Conservation (phyloP, 345 rosid genomes). For the Turritis glabra region DNA sequence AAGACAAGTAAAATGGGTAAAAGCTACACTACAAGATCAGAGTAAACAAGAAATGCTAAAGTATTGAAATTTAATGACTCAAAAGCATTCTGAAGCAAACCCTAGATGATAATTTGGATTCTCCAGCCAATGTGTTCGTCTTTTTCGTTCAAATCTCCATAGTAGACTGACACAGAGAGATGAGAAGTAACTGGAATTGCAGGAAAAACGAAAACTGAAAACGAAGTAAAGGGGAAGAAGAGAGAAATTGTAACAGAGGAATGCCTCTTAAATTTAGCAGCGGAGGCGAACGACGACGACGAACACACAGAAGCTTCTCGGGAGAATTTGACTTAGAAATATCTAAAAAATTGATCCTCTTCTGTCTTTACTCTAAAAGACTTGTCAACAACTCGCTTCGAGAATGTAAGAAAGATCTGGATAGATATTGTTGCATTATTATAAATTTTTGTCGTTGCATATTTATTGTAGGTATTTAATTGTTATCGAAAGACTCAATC, state of each 20-base stretch:
- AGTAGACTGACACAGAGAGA: neutral
- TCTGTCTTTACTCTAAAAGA: no score
- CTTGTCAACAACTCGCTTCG: no score
- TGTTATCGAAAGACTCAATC: no score
- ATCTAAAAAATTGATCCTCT: neutral
- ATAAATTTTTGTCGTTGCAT: no score
- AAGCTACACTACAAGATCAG: neutral
- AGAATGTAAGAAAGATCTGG: no score
- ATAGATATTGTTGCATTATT: no score
- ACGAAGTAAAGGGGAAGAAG: neutral
- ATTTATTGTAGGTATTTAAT: no score
- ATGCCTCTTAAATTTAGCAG: neutral
- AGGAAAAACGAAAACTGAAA: neutral
- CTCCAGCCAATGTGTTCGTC: neutral
- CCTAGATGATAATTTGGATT: neutral
- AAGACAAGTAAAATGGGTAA: neutral
- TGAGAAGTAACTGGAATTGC: neutral
- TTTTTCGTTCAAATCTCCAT: neutral
- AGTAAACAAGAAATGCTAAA: neutral
- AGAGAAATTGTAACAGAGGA: neutral
- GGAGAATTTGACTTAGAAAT: neutral
- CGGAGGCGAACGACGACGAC: constrained; percentile 8
- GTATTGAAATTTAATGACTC: neutral
- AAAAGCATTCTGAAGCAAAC: constrained; percentile 9
- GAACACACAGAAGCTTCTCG: neutral